Base-by-base conservation (phyloP, 805 yeast genomes). In the Lachancea fermentati region DNA sequence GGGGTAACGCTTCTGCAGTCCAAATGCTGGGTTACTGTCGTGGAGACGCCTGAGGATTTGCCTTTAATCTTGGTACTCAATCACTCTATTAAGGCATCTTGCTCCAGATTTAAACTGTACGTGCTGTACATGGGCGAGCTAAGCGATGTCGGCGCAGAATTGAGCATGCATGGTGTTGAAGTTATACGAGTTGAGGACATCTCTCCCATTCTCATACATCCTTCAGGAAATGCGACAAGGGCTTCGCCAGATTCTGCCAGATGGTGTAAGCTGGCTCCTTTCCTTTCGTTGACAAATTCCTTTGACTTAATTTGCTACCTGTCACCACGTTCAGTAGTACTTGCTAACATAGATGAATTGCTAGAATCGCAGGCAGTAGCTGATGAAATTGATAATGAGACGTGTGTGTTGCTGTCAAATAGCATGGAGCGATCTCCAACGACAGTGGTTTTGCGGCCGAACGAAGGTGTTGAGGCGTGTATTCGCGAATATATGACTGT, bases 311-410 rank as follows among this genome's bases (percentile, higher is more conserved):
- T 57, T 19, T 59, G 65, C 48, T 60, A 55, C 39, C 38, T 60
- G 31, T 49, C 64, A 3, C 63, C 65, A 5, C 50, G 52, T 8
- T 49, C 58, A 19, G 41, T 58, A 50, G 50, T 58, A 4, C 34
- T 53, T 14, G 48, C 54, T 29, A 59, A 58, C 37, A 49, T 57
- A 17, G 65, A 60, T 37, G 63, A 58, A 36, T 48, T 60, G 24
- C 43, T 60, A 18, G 51, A 47, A 4, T 44, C 47, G 12, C 45
- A 48, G 15, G 57, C 51, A 31, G 49, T 59, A 5, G 43, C 50
- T 30, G 46, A 50, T 18, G 62, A 59, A 38, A 58, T 60, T 26
- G 66, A 61, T 41, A 61, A 61, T 39, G 66, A 61, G 41, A 61
- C 64, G 1, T 61, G 65, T 42, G 62, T 61, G 2, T 37, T 60